These are phyloP conservation scores for Terana coerulea DNA, from an alignment of 768 basidiomycete genomes.

Conservation along the genomic window DNA sequence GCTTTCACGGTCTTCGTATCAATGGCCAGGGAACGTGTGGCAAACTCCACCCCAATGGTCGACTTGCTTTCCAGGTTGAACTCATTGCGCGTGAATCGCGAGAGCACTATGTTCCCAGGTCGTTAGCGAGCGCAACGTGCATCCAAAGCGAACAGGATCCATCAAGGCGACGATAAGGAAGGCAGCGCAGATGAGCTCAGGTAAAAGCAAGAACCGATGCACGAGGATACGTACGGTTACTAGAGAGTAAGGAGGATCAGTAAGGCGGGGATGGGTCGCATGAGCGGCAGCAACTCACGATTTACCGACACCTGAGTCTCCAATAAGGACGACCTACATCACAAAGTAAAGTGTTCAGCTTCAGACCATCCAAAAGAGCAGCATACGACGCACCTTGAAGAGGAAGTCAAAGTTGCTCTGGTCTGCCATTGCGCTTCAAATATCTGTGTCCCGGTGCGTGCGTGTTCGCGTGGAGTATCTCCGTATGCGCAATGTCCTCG, in stretches of 20 bases:
- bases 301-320: slow-evolving; percentile 99
- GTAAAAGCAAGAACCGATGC: neutral
- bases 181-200: too few species aligned
- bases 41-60: slow-evolving; percentile 99
- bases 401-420: slow-evolving; percentile 97
- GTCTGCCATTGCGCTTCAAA: slow-evolving; percentile 68
- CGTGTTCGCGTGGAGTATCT: too few species aligned
- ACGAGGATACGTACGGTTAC: slow-evolving; percentile 53
- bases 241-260: slow-evolving; percentile 22
- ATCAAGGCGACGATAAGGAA: neutral
- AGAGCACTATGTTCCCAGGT: slow-evolving; percentile 90
- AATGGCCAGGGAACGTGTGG: slow-evolving; percentile 92
- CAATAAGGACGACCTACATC: slow-evolving; percentile 91
- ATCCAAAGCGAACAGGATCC: too few species aligned
- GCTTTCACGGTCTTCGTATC: slow-evolving; percentile 97
- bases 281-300: slow-evolving; percentile 63
- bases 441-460: too few species aligned
- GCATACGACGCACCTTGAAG: slow-evolving; percentile 73
- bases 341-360: slow-evolving; percentile 1
- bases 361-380: neutral
- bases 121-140: neutral
- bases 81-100: slow-evolving; percentile 98
- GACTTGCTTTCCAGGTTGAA: slow-evolving; percentile 99
- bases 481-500: too few species aligned
- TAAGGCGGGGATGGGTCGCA: neutral